phyloP scores from a whole-genome alignment of 768 basidiomycete species.

The Mrakia frigida region DNA sequence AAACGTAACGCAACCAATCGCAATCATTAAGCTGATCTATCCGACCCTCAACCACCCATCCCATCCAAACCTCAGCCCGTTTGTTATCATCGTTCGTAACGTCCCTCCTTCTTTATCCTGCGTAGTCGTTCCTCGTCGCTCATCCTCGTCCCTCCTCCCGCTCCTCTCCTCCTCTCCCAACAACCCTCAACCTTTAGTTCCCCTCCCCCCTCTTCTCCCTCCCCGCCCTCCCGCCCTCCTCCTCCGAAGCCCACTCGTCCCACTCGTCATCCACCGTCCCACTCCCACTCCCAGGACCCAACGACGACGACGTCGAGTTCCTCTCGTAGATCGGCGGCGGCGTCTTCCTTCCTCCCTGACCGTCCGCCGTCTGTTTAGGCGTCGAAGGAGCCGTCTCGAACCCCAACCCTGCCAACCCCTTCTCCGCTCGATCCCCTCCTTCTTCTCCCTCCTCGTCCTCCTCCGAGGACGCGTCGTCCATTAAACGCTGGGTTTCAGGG shows the following conservation, averaged over 20 bases:
- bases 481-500: neutral
- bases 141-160: too few relatives aligned
- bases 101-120: too few relatives aligned
- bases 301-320: too few relatives aligned
- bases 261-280: constrained; percentile 1
- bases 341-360: constrained; percentile 3
- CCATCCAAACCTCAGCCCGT: too few relatives aligned
- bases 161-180: too few relatives aligned
- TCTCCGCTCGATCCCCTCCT: constrained; percentile 10
- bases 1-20: too few relatives aligned
- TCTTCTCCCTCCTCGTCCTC: neutral
- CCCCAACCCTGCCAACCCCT: neutral
- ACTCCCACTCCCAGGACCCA: neutral
- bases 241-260: constrained; percentile 18
- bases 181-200: too few relatives aligned
- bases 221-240: neutral
- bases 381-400: neutral
- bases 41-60: too few relatives aligned
- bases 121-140: too few relatives aligned
- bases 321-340: constrained; percentile 7
- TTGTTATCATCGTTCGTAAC: too few relatives aligned
- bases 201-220: neutral
- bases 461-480: too few relatives aligned
- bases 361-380: neutral
- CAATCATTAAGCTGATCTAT: too few relatives aligned